phyloP scores from a whole-genome alignment of 495 filamentous ascomycete species.

The Rostrohypoxylon terebratum region DNA sequence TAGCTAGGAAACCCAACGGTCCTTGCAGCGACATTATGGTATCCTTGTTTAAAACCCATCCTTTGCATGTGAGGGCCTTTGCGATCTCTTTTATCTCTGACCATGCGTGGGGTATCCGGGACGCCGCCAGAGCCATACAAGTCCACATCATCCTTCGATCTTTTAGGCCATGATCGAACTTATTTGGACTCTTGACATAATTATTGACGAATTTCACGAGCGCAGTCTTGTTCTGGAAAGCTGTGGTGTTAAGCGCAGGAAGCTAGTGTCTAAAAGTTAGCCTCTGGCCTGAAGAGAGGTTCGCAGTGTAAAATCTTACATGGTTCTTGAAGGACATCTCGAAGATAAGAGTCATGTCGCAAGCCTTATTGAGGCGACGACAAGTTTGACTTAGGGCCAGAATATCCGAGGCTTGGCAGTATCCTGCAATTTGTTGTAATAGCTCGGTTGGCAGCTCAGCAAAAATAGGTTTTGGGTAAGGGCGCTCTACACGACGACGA shows the following conservation, averaged over 20 bases:
- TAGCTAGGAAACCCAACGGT: conserved; percentile 31
- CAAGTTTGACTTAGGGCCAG: conserved; percentile 32
- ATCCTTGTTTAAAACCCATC: conserved; percentile 9
- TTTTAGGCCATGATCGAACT: conserved; percentile 34
- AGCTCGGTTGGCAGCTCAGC: conserved; percentile 29
- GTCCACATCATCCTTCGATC: conserved; percentile 29
- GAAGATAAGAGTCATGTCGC: conserved; percentile 27
- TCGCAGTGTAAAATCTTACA: conserved; percentile 12
- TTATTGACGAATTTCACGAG: conserved; percentile 28
- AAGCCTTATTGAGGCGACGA: conserved; percentile 25
- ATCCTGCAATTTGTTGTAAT: conserved; percentile 34
- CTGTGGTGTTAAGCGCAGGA: conserved; percentile 24
- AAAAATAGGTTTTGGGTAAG: conserved; percentile 15
- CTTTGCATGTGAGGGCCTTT: conserved; percentile 7
- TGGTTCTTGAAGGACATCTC: conserved; percentile 33
- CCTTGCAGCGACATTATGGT: conserved; percentile 25
- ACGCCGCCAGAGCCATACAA: conserved; percentile 32
- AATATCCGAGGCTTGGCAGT: conserved; percentile 30
- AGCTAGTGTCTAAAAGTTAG: conserved; percentile 23
- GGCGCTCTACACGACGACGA: background rate
- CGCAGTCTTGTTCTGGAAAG: conserved; percentile 15
- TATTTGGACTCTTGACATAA: conserved; percentile 31
- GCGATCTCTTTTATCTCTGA: conserved; percentile 15
- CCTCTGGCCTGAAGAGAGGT: background rate
- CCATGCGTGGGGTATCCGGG: conserved; percentile 14